Evolutionary conservation across 129 eudicot species (phyloP).

Genomic region (Lactuca saligna): DNA sequence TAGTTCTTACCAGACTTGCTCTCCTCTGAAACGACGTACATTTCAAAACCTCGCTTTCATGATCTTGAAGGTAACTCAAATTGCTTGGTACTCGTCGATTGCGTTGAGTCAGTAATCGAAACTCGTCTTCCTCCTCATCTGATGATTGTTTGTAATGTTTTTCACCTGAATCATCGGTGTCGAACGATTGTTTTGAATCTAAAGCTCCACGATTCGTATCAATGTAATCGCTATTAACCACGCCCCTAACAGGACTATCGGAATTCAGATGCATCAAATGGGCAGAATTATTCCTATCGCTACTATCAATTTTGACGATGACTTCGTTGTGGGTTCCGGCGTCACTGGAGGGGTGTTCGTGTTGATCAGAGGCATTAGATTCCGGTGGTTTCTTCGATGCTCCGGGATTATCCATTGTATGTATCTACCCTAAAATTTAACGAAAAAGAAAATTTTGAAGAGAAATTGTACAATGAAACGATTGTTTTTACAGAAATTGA

Average conservation of each 20-base stretch:
- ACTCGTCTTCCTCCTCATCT: conserved; percentile 19
- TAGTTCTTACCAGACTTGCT: conserved; percentile 41
- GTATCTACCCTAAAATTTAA: background rate
- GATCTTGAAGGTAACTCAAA: conserved; percentile 15
- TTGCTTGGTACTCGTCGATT: conserved; percentile 36
- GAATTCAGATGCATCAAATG: conserved; percentile 16
- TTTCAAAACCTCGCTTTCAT: conserved; percentile 49
- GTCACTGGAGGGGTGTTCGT: background rate
- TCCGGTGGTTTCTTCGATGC: conserved; percentile 12
- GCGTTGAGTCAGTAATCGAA: conserved; percentile 16
- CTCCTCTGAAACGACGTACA: conserved; percentile 64
- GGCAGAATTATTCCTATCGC: conserved; percentile 3
- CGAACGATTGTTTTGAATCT: conserved; percentile 29
- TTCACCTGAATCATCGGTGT: conserved; percentile 23
- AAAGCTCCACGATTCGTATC: conserved; percentile 13
- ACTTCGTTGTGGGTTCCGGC: conserved; percentile 18
- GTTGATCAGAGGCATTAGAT: conserved; percentile 6
- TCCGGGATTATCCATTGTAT: conserved; percentile 26
- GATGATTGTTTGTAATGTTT: background rate
- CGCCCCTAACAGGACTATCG: conserved; percentile 30
- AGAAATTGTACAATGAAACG: background rate
- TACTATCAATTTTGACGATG: conserved; percentile 30
- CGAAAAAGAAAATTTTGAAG: background rate
- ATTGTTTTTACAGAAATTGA: background rate
- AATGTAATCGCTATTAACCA: background rate